A percentile compares a stretch with the other conserved stretches of the same genome.
phyloP scores from a whole-genome alignment of 108 stramenopile species.

The Fragilaria radians region DNA sequence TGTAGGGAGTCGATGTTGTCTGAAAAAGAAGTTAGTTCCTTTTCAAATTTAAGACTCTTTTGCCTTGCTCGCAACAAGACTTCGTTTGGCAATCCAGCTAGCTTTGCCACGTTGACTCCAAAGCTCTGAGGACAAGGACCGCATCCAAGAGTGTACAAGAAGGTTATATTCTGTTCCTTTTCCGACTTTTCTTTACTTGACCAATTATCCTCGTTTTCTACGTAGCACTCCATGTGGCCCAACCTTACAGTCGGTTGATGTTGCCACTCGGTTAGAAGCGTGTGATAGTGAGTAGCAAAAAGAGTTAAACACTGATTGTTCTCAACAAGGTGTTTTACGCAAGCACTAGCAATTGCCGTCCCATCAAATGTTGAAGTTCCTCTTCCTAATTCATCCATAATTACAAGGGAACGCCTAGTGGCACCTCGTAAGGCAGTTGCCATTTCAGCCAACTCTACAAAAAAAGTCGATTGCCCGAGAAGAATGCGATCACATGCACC shows the following conservation, averaged over 20 bases:
- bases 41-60: slow-evolving; percentile 72
- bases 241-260: slow-evolving; percentile 67
- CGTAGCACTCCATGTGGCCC: slow-evolving; percentile 98
- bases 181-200: slow-evolving; percentile 4
- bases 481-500: slow-evolving; percentile 99
- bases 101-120: slow-evolving; percentile 98
- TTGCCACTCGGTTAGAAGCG: slow-evolving; percentile 93
- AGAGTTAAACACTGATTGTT: slow-evolving; percentile 80
- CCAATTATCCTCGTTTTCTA: slow-evolving; percentile 44
- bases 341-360: slow-evolving; percentile 98
- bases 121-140: slow-evolving; percentile 95
- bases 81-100: slow-evolving; percentile 94
- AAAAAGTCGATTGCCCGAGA: slow-evolving; percentile 97
- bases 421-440: slow-evolving; percentile 94
- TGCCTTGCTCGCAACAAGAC: slow-evolving; percentile 78
- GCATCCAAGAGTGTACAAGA: slow-evolving; percentile 92
- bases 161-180: slow-evolving; percentile 80
- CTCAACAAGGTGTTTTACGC: slow-evolving; percentile 89
- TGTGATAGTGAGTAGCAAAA: slow-evolving; percentile 99
- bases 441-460: slow-evolving; percentile 95
- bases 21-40: slow-evolving; percentile 46
- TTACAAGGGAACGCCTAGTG: slow-evolving; percentile 88
- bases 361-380: slow-evolving; percentile 97
- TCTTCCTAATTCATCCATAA: slow-evolving; percentile 94
- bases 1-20: slow-evolving; percentile 1